Conservation (phyloP, 2,329 filamentous ascomycete genomes). For the Ophiostoma ips region DNA sequence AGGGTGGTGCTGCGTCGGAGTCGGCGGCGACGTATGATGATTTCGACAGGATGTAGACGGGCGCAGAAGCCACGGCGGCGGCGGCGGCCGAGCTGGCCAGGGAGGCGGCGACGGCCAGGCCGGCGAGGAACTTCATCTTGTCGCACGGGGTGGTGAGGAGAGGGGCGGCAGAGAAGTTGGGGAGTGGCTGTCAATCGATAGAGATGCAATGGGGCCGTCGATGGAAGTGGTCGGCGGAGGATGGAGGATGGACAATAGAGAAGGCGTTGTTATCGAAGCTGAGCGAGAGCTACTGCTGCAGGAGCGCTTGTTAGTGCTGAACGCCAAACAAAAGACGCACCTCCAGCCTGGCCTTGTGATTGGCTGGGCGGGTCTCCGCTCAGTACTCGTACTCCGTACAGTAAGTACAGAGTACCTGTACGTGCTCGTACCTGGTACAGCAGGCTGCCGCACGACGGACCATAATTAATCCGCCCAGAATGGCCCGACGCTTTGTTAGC, state of each 20-base stretch:
- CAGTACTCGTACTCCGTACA: no score
- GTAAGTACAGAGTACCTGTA: neutral
- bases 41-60: conserved; percentile 37
- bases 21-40: conserved; percentile 14
- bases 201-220: neutral
- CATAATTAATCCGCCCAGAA: conserved; percentile 1
- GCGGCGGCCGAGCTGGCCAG: conserved; percentile 19
- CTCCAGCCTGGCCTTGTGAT: no score
- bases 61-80: conserved; percentile 27
- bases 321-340: no score
- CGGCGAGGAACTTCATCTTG: conserved; percentile 20
- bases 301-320: no score
- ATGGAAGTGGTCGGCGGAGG: neutral
- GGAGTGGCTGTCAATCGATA: no score
- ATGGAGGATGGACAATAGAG: no score
- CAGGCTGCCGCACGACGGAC: neutral
- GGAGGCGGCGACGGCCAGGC: conserved; percentile 19
- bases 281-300: no score
- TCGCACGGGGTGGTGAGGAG: neutral
- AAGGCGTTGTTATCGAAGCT: no score
- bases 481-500: neutral
- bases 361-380: no score
- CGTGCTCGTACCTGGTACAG: neutral
- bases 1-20: conserved; percentile 19
- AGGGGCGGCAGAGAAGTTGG: neutral